These are phyloP conservation scores for Pichia pseudocactophila DNA, from an alignment of 805 yeast species.

Conservation along the genomic window DNA sequence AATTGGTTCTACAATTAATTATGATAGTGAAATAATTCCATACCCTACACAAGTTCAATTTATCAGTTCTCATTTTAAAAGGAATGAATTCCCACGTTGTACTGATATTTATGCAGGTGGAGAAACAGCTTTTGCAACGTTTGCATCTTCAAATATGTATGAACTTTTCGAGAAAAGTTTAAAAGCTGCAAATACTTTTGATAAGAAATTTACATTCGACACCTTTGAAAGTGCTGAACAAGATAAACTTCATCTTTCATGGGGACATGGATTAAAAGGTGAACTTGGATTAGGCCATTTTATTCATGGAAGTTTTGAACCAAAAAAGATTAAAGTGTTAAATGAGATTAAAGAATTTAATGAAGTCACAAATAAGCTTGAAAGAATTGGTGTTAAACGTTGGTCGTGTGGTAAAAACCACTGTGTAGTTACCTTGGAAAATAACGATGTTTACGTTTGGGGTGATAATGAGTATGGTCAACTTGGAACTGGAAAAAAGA, in stretches of 20 bases:
- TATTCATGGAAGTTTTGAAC: constrained; percentile 63
- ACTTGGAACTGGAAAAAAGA: constrained; percentile 71
- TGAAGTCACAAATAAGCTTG: constrained; percentile 34
- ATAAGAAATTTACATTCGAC: constrained; percentile 10
- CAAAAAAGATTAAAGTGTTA: constrained; percentile 47
- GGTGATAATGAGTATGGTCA: constrained; percentile 83
- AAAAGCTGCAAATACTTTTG: constrained; percentile 9
- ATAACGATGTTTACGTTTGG: constrained; percentile 65
- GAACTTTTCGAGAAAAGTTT: constrained; percentile 27
- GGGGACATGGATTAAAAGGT: constrained; percentile 83
- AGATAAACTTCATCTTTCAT: constrained; percentile 39
- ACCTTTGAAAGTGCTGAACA: constrained; percentile 17
- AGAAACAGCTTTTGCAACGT: constrained; percentile 48
- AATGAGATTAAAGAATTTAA: constrained; percentile 44
- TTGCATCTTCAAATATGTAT: constrained; percentile 29
- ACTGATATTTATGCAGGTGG: constrained; percentile 60
- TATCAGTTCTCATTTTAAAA: constrained; percentile 31
- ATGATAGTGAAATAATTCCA: constrained; percentile 58
- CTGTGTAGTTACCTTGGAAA: constrained; percentile 46
- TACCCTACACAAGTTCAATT: constrained; percentile 52
- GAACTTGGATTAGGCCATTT: constrained; percentile 76
- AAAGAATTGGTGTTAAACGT: constrained; percentile 38
- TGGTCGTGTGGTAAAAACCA: constrained; percentile 65
- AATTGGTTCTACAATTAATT: constrained; percentile 59
- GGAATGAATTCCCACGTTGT: constrained; percentile 38